Percentiles rank a stretch among this genome's conserved stretches.
phyloP scores from a whole-genome alignment of 2,329 filamentous ascomycete genomes.

The Ophiocordyceps polyrhachis-furcata region DNA sequence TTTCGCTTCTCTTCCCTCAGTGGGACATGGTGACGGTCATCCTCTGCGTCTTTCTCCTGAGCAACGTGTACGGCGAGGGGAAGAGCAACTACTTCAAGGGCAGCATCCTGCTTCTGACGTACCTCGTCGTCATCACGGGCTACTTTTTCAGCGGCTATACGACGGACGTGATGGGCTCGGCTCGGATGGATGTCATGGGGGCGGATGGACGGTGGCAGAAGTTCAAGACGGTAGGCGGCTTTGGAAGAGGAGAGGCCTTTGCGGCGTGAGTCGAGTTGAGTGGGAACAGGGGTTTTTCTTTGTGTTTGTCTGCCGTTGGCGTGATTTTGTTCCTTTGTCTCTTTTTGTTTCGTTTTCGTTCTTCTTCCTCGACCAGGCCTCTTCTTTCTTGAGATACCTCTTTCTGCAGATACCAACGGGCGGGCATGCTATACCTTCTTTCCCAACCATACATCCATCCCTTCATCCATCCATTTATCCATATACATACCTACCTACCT shows the following conservation, averaged over 20 bases:
- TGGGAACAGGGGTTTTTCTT: not conserved
- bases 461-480: too few relatives aligned
- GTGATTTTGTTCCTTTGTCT: not conserved
- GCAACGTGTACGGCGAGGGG: slow-evolving; percentile 94
- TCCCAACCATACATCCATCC: too few relatives aligned
- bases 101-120: slow-evolving; percentile 81
- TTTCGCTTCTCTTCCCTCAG: slow-evolving; percentile 86
- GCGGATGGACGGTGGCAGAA: slow-evolving; percentile 28
- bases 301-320: not conserved
- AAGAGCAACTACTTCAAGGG: slow-evolving; percentile 99
- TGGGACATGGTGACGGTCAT: slow-evolving; percentile 99
- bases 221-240: slow-evolving; percentile 34
- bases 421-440: not conserved
- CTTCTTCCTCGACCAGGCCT: not conserved
- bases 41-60: slow-evolving; percentile 84
- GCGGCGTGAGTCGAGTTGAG: slow-evolving; percentile 1
- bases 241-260: slow-evolving; percentile 15
- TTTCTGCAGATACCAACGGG: not conserved
- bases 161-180: slow-evolving; percentile 22
- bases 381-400: not conserved
- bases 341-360: not conserved
- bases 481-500: too few relatives aligned
- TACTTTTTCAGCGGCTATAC: slow-evolving; percentile 65
- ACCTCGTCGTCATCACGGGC: slow-evolving; percentile 77
- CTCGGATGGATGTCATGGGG: slow-evolving; percentile 35